phyloP scores from a whole-genome alignment of 768 basidiomycete genomes.

The Panus rudis region DNA sequence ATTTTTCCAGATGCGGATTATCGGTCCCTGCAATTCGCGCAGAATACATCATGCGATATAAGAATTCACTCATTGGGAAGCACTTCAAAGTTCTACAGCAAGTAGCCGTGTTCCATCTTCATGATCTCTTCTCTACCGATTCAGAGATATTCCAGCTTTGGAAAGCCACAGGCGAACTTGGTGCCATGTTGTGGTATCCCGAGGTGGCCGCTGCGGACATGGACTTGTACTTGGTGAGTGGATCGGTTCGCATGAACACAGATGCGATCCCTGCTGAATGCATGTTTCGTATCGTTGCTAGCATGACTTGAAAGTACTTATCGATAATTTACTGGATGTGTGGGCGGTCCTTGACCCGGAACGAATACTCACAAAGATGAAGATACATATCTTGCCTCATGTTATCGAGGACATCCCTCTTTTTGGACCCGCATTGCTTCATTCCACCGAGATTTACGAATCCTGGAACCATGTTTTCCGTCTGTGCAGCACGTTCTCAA shows the following conservation, averaged over 20 bases:
- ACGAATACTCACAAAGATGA: conserved; percentile 9
- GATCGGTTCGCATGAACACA: too few species aligned
- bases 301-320: conserved; percentile 7
- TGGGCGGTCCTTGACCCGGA: conserved; percentile 10
- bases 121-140: conserved; percentile 15
- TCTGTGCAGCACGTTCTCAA: conserved; percentile 32
- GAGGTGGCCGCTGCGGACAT: conserved; percentile 18
- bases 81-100: conserved; percentile 36
- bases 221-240: conserved; percentile 13
- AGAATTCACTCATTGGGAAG: conserved; percentile 33
- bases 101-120: conserved; percentile 28
- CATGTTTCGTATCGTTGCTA: too few species aligned
- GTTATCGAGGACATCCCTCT: conserved; percentile 11
- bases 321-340: conserved; percentile 11
- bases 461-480: conserved; percentile 37
- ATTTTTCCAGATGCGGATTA: too few species aligned
- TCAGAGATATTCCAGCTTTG: conserved; percentile 13
- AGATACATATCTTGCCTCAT: conserved; percentile 14
- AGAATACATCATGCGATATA: conserved; percentile 37
- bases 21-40: conserved; percentile 28
- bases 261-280: too few species aligned
- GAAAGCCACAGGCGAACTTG: conserved; percentile 13
- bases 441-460: conserved; percentile 34
- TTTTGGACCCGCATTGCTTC: conserved; percentile 28
- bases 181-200: conserved; percentile 15